These are phyloP conservation scores for Rosa hybrid DNA, from an alignment of 331 rosid species.

Conservation along the genomic window DNA sequence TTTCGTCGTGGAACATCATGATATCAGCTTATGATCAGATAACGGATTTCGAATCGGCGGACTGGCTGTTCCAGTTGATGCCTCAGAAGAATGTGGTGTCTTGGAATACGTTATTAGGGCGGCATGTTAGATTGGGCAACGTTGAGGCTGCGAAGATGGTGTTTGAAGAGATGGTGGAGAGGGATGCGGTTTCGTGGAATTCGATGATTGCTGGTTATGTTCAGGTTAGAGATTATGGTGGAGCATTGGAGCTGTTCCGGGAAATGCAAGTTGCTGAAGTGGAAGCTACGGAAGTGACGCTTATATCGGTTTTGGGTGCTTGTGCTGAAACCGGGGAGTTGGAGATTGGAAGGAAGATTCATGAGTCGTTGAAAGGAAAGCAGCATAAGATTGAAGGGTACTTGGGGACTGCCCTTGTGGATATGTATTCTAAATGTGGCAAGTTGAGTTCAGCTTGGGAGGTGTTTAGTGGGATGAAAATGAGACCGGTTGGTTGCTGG, in stretches of 20 bases:
- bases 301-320: slow-evolving; percentile 54
- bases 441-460: slow-evolving; percentile 59
- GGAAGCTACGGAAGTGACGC: slow-evolving; percentile 54
- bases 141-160: slow-evolving; percentile 54
- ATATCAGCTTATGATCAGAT: slow-evolving; percentile 52
- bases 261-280: slow-evolving; percentile 49
- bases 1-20: slow-evolving; percentile 72
- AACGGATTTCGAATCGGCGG: slow-evolving; percentile 44
- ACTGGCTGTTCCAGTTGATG: slow-evolving; percentile 52
- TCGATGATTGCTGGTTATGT: slow-evolving; percentile 63
- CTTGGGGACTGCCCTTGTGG: slow-evolving; percentile 58
- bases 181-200: slow-evolving; percentile 72
- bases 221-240: slow-evolving; percentile 41
- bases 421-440: slow-evolving; percentile 76
- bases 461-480: slow-evolving; percentile 49
- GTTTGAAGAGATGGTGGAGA: slow-evolving; percentile 53
- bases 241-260: slow-evolving; percentile 47
- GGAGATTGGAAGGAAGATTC: slow-evolving; percentile 50
- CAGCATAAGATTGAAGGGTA: slow-evolving; percentile 54
- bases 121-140: slow-evolving; percentile 38
- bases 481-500: slow-evolving; percentile 66
- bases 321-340: slow-evolving; percentile 58
- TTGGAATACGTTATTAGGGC: slow-evolving; percentile 56
- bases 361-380: slow-evolving; percentile 41
- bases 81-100: slow-evolving; percentile 63